Evolutionary conservation across 768 basidiomycete genomes (phyloP).

Genomic region (Cystofilobasidium capitatum): DNA sequence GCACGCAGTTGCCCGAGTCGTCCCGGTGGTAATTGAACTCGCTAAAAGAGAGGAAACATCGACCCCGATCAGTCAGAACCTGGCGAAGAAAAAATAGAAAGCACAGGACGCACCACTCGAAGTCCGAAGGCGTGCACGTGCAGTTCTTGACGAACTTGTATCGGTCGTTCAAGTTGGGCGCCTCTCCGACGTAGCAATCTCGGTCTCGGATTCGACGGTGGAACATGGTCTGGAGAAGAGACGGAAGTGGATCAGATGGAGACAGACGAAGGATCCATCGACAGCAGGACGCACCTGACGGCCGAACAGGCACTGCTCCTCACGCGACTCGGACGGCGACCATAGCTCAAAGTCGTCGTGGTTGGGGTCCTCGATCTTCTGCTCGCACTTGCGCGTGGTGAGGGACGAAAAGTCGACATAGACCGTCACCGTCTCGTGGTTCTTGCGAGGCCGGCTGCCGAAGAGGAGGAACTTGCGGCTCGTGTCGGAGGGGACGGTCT

Average conservation of each 20-base stretch:
- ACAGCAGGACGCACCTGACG: slow-evolving; percentile 55
- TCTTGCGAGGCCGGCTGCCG: slow-evolving; percentile 50
- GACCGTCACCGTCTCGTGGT: slow-evolving; percentile 52
- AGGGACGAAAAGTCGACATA: slow-evolving; percentile 82
- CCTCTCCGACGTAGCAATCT: slow-evolving; percentile 73
- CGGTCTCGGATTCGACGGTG: slow-evolving; percentile 70
- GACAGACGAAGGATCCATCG: background rate
- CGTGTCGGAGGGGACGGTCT: slow-evolving; percentile 82
- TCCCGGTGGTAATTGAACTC: slow-evolving; percentile 86
- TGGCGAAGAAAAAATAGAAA: background rate
- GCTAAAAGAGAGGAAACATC: slow-evolving; percentile 44
- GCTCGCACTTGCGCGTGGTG: slow-evolving; percentile 59
- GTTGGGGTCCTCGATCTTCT: slow-evolving; percentile 60
- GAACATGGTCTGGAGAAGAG: slow-evolving; percentile 60
- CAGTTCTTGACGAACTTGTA: slow-evolving; percentile 51
- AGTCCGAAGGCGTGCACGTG: slow-evolving; percentile 62
- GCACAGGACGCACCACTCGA: slow-evolving; percentile 71
- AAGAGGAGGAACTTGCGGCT: slow-evolving; percentile 83
- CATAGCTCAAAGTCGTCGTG: slow-evolving; percentile 94
- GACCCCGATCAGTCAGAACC: too few species aligned
- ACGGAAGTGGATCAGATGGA: background rate
- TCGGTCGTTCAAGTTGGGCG: slow-evolving; percentile 35
- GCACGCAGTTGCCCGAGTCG: slow-evolving; percentile 60
- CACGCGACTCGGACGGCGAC: slow-evolving; percentile 85
- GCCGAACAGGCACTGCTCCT: slow-evolving; percentile 83